Base-by-base conservation (phyloP, 2,329 filamentous ascomycete species). In the Fusarium dimerum region DNA sequence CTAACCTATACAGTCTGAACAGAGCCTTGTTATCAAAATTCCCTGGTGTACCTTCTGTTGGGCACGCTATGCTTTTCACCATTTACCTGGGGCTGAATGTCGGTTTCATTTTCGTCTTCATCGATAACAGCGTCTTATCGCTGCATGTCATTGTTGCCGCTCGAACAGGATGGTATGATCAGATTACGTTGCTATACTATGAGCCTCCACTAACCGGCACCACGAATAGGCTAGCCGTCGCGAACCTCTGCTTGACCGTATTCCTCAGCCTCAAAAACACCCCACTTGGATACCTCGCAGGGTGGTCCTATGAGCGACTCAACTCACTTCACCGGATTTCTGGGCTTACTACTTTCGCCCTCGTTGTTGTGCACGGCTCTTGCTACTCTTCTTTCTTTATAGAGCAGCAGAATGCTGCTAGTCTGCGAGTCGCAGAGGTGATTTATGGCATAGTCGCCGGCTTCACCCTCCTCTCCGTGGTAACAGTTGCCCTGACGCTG, bases 241-340 rank as follows among this genome's bases (percentile, higher is more conserved):
- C 54, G 5, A 84, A 84, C 59, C 64, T 82, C 44, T 66, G 69
- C 18, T 66, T 84, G 16, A 71, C 80, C 12, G 71, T 82, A 11
- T 79, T 83, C 48, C 68, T 85, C 15, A 72, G 76, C 2, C 68
- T 84, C 44, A 82, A 82, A 57, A 83, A 83, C 62, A 84, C 81
- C 0, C 81, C 81, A 0, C 66, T 84, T 17, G 77, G 77, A 0
- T 76, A 75, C 50, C 59, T 84, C 15, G 78, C 77, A 1, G 70
- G 75, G 3, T 79, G 78, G 62, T 82, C 80, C 7, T 81, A 84
- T 62, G 81, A 84, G 54, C 73, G 78, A 18, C 74, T 85, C 49
- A 83, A 83, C 59, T 71, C 77, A 46, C 72, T 84, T 2, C 82
- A 85, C 59, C 77, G 77, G 52, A 68, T 79, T 10, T 74, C 75